These are phyloP conservation scores for Pyrenochaeta sp. DNA, from an alignment of 2,329 filamentous ascomycete genomes.

Conservation along the genomic window DNA sequence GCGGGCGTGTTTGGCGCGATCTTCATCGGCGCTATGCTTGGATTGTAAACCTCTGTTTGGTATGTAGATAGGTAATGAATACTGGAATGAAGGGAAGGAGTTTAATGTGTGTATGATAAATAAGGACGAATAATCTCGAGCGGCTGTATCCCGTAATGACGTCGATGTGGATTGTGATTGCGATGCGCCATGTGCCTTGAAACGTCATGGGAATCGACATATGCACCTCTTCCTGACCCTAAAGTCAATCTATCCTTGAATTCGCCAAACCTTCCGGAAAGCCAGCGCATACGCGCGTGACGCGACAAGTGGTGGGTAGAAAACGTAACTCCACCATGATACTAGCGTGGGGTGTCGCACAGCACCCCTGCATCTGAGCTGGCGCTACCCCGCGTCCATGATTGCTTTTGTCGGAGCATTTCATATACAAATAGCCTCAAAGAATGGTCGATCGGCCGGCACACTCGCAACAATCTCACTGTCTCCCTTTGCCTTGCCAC, in stretches of 20 bases:
- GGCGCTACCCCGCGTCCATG: background rate
- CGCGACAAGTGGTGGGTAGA: background rate
- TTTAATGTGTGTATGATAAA: background rate
- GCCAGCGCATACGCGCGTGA: too few species aligned
- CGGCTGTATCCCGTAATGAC: background rate
- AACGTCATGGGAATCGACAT: too few species aligned
- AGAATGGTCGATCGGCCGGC: background rate
- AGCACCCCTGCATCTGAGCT: background rate
- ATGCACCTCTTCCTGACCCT: too few species aligned
- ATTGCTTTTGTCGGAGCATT: background rate
- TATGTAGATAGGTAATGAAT: background rate
- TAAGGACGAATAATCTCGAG: background rate
- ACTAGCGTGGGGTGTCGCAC: background rate
- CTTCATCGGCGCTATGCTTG: conserved; percentile 25
- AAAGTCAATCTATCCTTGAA: background rate
- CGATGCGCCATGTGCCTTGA: background rate
- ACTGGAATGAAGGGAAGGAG: background rate
- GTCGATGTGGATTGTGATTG: background rate
- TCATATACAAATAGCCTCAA: background rate
- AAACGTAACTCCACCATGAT: background rate
- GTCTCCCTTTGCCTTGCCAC: too few species aligned
- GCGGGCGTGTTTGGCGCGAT: conserved; percentile 25
- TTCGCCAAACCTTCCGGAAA: background rate
- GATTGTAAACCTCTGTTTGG: conserved; percentile 8
- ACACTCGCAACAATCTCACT: background rate